Evolutionary conservation across 176 grass and related monocot species (phyloP), one percentile per base, ranked within the genome.

Genomic region (Oryza meridionalis): DNA sequence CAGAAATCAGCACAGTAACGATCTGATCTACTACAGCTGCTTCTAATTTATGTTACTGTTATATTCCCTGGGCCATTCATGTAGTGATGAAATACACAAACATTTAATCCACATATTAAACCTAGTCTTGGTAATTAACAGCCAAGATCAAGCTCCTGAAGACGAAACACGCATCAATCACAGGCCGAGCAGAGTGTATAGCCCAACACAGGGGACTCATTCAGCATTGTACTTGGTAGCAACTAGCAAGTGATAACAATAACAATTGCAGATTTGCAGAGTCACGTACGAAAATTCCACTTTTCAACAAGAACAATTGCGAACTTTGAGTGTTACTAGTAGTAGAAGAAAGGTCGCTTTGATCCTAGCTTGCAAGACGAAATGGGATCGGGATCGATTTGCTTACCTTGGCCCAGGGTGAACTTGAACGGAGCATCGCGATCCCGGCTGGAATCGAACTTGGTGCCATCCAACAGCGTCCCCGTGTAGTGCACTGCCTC

Each of bases 401-500:
- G 6, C 37, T 6, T 84, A 94, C 94, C 94, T 94, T 92, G 84
- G 12, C 94, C 94, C 11, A 97, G 92, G 19, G 73, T 90, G 84
- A 97, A 97, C 82, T 85, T 88, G 77, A 97, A 94, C 0, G 90
- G 84, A 11, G 91, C 59, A 76, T 81, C 89, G 42, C 87, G 87
- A 59, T 97, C 94, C 65, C 91, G 76, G 84, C 91, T 97, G 78
- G 91, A 97, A 71, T 97, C 94, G 31, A 97, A 97, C 75, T 90
- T 97, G 42, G 94, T 90, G 72, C 92, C 94, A 19, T 97, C 89
- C 70, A 71, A 43, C 50, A 94, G 86, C 45, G 90, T 97, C 49
- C 94, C 94, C 22, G 92, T 97, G 87, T 97, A 97, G 78, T 94
- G 94, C 72, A 97, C 94, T 97, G 86, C 79, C 35, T 49, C 13